Evolutionary conservation across 1,139 yeast genomes (phyloP), one percentile per base, ranked within the genome.

Genomic region (Yamadazyma dushanensis): DNA sequence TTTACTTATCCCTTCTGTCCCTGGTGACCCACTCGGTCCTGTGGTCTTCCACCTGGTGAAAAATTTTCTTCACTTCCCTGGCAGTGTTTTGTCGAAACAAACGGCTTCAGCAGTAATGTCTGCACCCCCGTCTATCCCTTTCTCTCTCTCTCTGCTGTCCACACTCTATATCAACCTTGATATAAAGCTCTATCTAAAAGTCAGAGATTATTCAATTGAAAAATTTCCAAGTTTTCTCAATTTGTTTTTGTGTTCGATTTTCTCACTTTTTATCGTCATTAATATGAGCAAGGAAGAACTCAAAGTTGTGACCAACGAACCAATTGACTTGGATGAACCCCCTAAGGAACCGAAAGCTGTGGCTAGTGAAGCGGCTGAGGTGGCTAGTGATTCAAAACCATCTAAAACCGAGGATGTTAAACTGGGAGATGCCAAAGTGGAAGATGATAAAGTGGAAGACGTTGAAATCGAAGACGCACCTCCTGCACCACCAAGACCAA

Each of bases 401-500:
- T n/a, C n/a, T n/a, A n/a, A n/a, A n/a, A n/a, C n/a, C n/a, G n/a
- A n/a, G n/a, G n/a, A n/a, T n/a, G n/a, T n/a, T n/a, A n/a, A n/a
- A n/a, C n/a, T n/a, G n/a, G n/a, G n/a, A n/a, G n/a, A n/a, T n/a
- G 19, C 30, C 7, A 21, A 27, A 7, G 14, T n/a, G 11, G 7
- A 16, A 29, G 17, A 18, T 13, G 17, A 16, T n/a, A 9, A 29
- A 11, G n/a, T 8, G 16, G 25, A n/a, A n/a, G n/a, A n/a, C n/a
- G n/a, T n/a, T 9, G 30, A 27, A 8, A 15, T 5, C 7, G 62
- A 53, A 34, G 54, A 53, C 2, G 76, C 82, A 9, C 95, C 95
- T 4, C 76, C 83, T n/a, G 75, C 70, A 45, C 95, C 95, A 3
- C 70, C 78, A 14, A 73, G 95, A 49, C 90, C 89, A 9, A 56